Evolutionary conservation across 495 filamentous ascomycete genomes (phyloP), one percentile per base, ranked within the genome.

Genomic region (Talaromyces thailandensis): DNA sequence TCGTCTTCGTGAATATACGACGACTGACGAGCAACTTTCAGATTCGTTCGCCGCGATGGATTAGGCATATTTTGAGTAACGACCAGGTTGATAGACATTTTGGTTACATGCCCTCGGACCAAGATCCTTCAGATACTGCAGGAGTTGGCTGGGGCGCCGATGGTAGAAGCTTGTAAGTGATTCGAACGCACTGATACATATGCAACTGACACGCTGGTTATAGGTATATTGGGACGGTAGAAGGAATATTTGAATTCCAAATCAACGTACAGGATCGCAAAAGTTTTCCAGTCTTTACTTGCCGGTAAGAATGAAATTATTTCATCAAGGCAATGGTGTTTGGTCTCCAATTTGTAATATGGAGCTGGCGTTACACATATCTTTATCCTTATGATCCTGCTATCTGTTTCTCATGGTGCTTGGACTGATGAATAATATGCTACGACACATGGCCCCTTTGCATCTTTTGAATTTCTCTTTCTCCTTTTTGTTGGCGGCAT

Each of bases 241-340:
- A 88, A 56, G 89, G 89, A 21, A 88, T 93, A 18, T 87, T 89
- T 63, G 86, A 92, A 71, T 89, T 85, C 64, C 79, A 80, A 24
- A 76, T 92, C 61, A 88, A 93, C 67, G 68, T 85, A 23, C 69
- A 79, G n/a, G 81, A 83, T 56, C 80, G 88, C 62, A 88, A 84
- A 71, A 78, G 81, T 5, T 88, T 85, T 66, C 87, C 88, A 26
- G 79, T 79, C 32, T 75, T 88, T 45, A 74, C 75, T 24, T 79
- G 82, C 63, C 78, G 86, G 60, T 91, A 65, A 83, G 35, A 40
- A 16, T 55, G 26, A 55, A 55, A 55, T 26, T 55, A 24, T 14
- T 55, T 55, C 21, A 14, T 55, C n/a, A 25, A 14, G 21, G 16
- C 26, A 2, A 55, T 9, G 51, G 9, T 55, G 3, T 6, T 55